Conservation (phyloP, 2,329 filamentous ascomycete species). For the Periconia sp. region DNA sequence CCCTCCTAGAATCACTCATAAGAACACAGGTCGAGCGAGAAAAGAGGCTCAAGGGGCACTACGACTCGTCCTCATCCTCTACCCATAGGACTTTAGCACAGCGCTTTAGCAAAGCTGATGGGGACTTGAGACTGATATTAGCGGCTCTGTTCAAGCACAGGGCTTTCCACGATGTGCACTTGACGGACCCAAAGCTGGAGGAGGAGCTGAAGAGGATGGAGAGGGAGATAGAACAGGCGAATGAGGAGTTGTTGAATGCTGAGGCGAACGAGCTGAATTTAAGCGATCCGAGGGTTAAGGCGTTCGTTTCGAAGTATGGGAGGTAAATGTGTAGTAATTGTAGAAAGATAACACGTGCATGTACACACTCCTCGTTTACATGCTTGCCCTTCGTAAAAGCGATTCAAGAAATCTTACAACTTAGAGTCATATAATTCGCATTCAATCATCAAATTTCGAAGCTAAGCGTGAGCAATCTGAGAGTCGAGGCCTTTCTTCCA, state of each 20-base stretch:
- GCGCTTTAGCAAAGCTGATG: slow-evolving; percentile 44
- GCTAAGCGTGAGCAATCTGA: too few species aligned
- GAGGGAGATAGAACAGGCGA: slow-evolving; percentile 42
- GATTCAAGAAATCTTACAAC: too few species aligned
- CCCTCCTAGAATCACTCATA: slow-evolving; percentile 34
- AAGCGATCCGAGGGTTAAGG: slow-evolving; percentile 35
- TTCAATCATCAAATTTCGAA: too few species aligned
- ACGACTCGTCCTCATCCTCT: slow-evolving; percentile 34
- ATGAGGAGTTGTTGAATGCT: slow-evolving; percentile 45
- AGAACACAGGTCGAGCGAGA: slow-evolving; percentile 38
- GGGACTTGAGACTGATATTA: slow-evolving; percentile 44
- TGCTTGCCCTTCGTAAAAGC: too few species aligned
- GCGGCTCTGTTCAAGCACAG: slow-evolving; percentile 47
- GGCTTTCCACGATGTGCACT: slow-evolving; percentile 32
- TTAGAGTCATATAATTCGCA: too few species aligned
- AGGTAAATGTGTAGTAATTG: slow-evolving; percentile 13
- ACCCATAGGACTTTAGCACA: slow-evolving; percentile 43
- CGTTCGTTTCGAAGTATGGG: slow-evolving; percentile 41
- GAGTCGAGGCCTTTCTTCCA: too few species aligned
- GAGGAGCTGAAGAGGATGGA: slow-evolving; percentile 44
- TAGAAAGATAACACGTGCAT: too few species aligned
- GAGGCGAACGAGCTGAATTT: slow-evolving; percentile 40
- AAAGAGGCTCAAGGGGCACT: slow-evolving; percentile 43
- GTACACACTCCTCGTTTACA: too few species aligned
- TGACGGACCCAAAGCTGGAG: slow-evolving; percentile 34